Conservation (phyloP, 176 grass and related monocot species). For the Eragrostis nindensis region DNA sequence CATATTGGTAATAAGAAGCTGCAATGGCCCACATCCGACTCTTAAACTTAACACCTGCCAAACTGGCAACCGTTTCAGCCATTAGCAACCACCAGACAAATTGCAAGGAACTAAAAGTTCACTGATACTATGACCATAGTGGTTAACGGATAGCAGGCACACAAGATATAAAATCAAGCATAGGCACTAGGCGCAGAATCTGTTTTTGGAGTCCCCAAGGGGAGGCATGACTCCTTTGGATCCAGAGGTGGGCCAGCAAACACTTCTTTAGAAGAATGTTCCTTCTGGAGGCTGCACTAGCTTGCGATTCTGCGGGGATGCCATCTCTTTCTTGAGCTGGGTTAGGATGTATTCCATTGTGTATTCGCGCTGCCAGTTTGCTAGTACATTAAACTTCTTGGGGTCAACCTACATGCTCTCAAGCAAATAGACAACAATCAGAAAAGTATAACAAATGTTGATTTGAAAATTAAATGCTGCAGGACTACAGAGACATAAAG, state of each 20-base stretch:
- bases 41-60: constrained; percentile 36
- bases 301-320: constrained; percentile 59
- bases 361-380: constrained; percentile 71
- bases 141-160: constrained; percentile 11
- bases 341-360: constrained; percentile 80
- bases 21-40: background rate
- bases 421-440: background rate
- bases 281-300: constrained; percentile 81
- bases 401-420: constrained; percentile 62
- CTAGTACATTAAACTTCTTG: constrained; percentile 63
- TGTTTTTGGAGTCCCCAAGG: constrained; percentile 1
- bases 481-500: background rate
- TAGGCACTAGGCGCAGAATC: constrained; percentile 11
- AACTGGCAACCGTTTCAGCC: constrained; percentile 36
- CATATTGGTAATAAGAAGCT: constrained; percentile 5
- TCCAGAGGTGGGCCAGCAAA: background rate
- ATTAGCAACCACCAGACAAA: constrained; percentile 9
- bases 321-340: constrained; percentile 86
- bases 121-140: background rate
- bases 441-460: background rate
- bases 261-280: constrained; percentile 58
- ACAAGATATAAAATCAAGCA: constrained; percentile 18
- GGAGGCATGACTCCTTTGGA: background rate
- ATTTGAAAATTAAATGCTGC: background rate
- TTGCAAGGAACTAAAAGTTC: background rate